Evolutionary conservation across 2,329 filamentous ascomycete genomes (phyloP), one percentile per base, ranked within the genome.

Genomic region (Beauveria asiatica): DNA sequence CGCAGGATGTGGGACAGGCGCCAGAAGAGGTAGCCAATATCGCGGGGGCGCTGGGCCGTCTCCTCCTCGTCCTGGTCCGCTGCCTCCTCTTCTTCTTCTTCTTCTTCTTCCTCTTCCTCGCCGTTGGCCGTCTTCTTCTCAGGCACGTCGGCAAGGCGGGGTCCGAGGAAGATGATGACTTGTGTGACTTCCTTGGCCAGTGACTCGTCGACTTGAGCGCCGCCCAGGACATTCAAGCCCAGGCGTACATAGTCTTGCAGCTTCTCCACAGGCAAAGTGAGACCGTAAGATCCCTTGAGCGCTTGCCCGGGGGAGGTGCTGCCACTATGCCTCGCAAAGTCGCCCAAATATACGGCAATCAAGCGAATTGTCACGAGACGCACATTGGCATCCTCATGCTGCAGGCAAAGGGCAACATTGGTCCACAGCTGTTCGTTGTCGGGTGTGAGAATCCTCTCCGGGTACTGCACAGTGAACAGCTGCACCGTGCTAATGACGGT

Each of bases 141-240:
- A 2, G 68, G 64, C 25, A 70, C 68, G 11, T 69, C 66, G 19
- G 76, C 74, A 16, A 85, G 73, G 61, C 79, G 79, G 23, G 76
- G 84, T 46, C 86, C 90, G 0, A 99, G 78, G 77, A 96, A 96
- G 42, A 93, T 80, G 41, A 96, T 78, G 64, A 96, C 91, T 65
- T 91, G 88, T 4, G 90, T 84, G 13, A 86, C 86, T 70, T 96
- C 90, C 46, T 84, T 80, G 1, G 89, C 89, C n/a, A 97, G 78
- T 10, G 85, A 80, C 67, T 94, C 87, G 17, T 87, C 85, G 8
- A 93, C 74, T 25, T 85, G 82, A 57, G 56, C 81, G 0, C 83
- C 83, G 52, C 84, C 84, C 49, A 96, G 70, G 19, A 82, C 78
- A 51, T 75, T 72, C 8, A 83, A 73, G 0, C 74, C 73, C 13